Evolutionary conservation across 2,329 filamentous ascomycete genomes (phyloP).

Genomic region (Fragosphaeria purpurea): DNA sequence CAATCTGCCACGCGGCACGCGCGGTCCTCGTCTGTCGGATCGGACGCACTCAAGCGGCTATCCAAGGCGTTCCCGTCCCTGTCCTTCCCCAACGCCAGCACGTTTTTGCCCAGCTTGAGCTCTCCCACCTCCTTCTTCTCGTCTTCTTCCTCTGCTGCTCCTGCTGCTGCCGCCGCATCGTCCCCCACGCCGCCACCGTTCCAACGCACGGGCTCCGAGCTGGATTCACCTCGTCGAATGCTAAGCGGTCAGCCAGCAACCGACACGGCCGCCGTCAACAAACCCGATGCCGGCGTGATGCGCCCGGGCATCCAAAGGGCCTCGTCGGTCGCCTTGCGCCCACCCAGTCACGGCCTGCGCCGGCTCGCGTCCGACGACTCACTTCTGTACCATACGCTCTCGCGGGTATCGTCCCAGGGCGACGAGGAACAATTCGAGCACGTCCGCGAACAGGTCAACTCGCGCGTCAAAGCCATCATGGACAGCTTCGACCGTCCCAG

Average conservation of each 20-base stretch:
- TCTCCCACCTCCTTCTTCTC: slow-evolving; percentile 29
- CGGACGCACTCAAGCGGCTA: slow-evolving; percentile 47
- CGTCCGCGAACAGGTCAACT: slow-evolving; percentile 77
- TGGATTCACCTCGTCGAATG: neutral
- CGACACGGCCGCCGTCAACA: neutral
- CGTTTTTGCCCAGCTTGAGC: slow-evolving; percentile 26
- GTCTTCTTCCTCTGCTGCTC: slow-evolving; percentile 14
- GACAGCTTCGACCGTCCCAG: slow-evolving; percentile 75
- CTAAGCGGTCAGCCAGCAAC: neutral
- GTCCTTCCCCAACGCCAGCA: slow-evolving; percentile 30
- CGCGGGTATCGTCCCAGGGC: slow-evolving; percentile 70
- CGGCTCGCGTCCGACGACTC: slow-evolving; percentile 69
- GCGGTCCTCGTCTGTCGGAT: slow-evolving; percentile 44
- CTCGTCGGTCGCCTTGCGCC: slow-evolving; percentile 16
- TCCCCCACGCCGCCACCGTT: neutral
- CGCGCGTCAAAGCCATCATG: slow-evolving; percentile 77
- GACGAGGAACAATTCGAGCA: slow-evolving; percentile 74
- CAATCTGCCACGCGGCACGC: slow-evolving; percentile 22
- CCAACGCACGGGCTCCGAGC: neutral
- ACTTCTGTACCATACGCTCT: slow-evolving; percentile 64
- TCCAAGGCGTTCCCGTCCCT: slow-evolving; percentile 48
- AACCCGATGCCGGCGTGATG: too few relatives aligned
- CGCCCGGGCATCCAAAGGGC: slow-evolving; percentile 5
- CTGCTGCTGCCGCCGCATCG: slow-evolving; percentile 12
- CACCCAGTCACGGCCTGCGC: slow-evolving; percentile 32